These are phyloP conservation scores for Penicillium sp. DNA, from an alignment of 2,329 filamentous ascomycete species.

Conservation along the genomic window DNA sequence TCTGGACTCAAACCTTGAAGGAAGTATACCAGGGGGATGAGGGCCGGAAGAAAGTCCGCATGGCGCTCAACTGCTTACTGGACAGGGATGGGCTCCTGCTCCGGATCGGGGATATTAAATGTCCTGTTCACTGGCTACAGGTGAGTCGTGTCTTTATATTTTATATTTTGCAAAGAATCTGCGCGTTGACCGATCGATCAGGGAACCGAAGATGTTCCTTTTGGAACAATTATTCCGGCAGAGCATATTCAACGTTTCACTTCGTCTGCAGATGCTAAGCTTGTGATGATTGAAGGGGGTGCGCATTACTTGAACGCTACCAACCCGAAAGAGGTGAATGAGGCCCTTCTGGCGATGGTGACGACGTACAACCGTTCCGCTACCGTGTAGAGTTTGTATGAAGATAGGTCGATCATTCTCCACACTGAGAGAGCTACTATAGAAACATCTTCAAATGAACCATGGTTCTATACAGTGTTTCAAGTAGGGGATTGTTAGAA, in stretches of 20 bases:
- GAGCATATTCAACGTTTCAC: conserved; percentile 48
- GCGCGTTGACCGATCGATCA: background rate
- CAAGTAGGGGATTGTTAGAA: background rate
- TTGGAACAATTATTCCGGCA: conserved; percentile 22
- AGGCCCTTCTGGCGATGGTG: conserved; percentile 11
- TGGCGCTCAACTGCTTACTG: conserved; percentile 48
- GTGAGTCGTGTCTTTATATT: background rate
- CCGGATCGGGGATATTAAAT: background rate
- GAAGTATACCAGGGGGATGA: conserved; percentile 48
- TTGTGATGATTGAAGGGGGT: conserved; percentile 45
- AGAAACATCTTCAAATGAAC: background rate
- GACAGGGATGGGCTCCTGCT: conserved; percentile 48
- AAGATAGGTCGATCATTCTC: too few relatives aligned
- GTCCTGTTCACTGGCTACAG: background rate
- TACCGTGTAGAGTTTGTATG: background rate
- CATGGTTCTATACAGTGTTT: background rate
- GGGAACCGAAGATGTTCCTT: background rate
- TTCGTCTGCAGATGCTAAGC: conserved; percentile 40
- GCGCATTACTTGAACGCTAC: conserved; percentile 50
- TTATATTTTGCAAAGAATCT: background rate
- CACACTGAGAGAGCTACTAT: too few relatives aligned
- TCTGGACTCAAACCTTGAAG: conserved; percentile 45
- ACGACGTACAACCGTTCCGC: background rate
- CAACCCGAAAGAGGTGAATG: conserved; percentile 45
- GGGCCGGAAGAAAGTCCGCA: conserved; percentile 44